Evolutionary conservation across 805 yeast genomes (phyloP).

Genomic region (Metschnikowia lunata): DNA sequence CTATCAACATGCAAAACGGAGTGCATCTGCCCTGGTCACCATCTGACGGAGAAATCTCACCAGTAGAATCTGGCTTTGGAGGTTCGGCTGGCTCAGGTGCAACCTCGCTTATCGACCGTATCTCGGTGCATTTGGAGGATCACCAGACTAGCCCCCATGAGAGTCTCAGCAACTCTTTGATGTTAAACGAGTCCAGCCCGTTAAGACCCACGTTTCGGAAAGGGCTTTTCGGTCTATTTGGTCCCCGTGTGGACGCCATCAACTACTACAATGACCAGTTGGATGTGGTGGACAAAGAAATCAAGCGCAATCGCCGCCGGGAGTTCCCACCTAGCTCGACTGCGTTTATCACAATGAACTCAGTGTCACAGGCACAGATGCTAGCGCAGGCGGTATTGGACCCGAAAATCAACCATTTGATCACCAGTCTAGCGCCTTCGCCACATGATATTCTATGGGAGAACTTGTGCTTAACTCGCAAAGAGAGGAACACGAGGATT

Average conservation of each 20-base stretch:
- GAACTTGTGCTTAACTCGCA: conserved; percentile 75
- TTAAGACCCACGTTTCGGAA: conserved; percentile 56
- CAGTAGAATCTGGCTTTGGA: neutral
- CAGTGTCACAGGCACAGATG: conserved; percentile 94
- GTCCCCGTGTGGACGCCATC: conserved; percentile 75
- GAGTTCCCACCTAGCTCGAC: conserved; percentile 82
- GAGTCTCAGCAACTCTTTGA: conserved; percentile 3
- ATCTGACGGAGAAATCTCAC: neutral
- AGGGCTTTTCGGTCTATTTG: conserved; percentile 61
- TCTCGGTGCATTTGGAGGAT: conserved; percentile 22
- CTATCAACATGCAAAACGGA: conserved; percentile 17
- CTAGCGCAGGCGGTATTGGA: conserved; percentile 93
- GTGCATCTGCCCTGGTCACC: neutral
- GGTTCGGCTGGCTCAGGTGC: neutral
- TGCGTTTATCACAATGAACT: conserved; percentile 91
- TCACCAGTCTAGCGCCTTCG: conserved; percentile 87
- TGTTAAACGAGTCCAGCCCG: neutral
- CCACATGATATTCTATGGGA: conserved; percentile 96
- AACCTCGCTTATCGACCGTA: conserved; percentile 23
- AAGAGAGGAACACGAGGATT: conserved; percentile 61
- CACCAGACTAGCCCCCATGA: conserved; percentile 3
- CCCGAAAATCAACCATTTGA: conserved; percentile 78
- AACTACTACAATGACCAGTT: conserved; percentile 68
- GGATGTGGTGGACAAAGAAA: conserved; percentile 66
- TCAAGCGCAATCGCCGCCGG: conserved; percentile 55